phyloP scores from a whole-genome alignment of 108 stramenopile genomes.

The Nannochloropsis salina region DNA sequence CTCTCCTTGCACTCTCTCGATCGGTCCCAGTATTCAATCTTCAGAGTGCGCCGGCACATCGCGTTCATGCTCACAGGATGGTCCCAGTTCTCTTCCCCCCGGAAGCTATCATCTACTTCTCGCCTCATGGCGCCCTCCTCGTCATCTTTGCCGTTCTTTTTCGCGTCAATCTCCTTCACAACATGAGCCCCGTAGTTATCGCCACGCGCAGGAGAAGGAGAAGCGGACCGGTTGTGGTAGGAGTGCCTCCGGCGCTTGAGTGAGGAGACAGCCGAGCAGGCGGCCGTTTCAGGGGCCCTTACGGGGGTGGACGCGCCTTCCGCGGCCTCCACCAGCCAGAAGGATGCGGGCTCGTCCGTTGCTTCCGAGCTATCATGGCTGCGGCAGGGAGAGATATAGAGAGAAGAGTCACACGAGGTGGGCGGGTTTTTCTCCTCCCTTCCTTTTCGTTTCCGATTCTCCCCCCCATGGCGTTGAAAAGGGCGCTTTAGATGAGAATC shows the following conservation, averaged over 20 bases:
- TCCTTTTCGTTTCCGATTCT: too few species aligned
- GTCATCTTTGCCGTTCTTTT: not conserved
- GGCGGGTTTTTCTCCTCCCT: too few species aligned
- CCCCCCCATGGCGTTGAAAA: too few species aligned
- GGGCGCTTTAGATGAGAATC: too few species aligned
- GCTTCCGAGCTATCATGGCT: too few species aligned
- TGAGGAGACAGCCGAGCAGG: not conserved
- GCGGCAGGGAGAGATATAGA: too few species aligned
- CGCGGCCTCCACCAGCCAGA: too few species aligned
- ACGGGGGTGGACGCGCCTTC: too few species aligned
- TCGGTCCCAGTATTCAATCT: not conserved
- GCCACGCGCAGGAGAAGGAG: conserved; percentile 14
- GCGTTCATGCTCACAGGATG: not conserved
- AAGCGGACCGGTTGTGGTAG: not conserved
- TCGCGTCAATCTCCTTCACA: not conserved
- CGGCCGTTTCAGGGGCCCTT: not conserved
- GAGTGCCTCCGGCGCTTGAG: not conserved
- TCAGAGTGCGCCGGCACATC: not conserved
- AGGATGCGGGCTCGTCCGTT: too few species aligned
- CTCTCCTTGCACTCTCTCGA: conserved; percentile 16
- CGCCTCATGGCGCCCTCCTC: not conserved
- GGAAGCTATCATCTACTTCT: not conserved
- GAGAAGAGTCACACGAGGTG: too few species aligned
- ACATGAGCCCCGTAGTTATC: not conserved
- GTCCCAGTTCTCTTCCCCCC: not conserved